Base-by-base conservation (phyloP, 2,329 filamentous ascomycete species). In the Beauveria sp. region DNA sequence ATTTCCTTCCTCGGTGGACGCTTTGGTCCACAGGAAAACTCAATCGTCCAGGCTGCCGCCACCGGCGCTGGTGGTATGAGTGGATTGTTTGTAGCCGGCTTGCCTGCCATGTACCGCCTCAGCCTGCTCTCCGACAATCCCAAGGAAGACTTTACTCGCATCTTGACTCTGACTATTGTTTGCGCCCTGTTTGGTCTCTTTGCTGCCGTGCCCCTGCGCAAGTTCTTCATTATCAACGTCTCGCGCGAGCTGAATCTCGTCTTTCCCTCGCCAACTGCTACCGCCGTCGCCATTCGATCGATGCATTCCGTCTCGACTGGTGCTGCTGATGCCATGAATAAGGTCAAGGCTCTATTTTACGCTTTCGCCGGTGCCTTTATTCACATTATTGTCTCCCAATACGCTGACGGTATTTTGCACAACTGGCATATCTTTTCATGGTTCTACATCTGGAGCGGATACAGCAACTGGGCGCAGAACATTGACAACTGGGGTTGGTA, bases 201-300 rank as follows among this genome's bases (percentile, higher is more conserved):
- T 70, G 85, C 86, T 65, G 81, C 81, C 54, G 85, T 83, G 0
- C 84, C 84, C 8, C 77, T 86, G 22, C 82, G 86, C 62, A 86
- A 86, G 68, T 88, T 88, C 75, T 88, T 87, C 75, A 81, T 88
- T 70, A 82, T 88, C 70, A 83, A 86, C 62, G 82, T 87, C 14
- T 83, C 83, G 3, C 77, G 83, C 10, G 83, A 86, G 71, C 73
- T 86, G 38, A 79, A 78, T 61, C 76, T 86, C 50, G 77, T 86
- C 61, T 86, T 86, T 71, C 84, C 84, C 2, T 81, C 82, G 0
- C 71, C 83, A 0, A 83, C 83, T 28, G 84, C 84, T 2, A 85
- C 83, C 1, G 84, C 83, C 28, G 78, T 86, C 72, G 83, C 83
- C 1, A 86, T 87, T 62, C 79, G 83, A 8, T 81, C 78, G n/a